Evolutionary conservation across 208 protist species (phyloP).

Genomic region (Leishmania arabica): DNA sequence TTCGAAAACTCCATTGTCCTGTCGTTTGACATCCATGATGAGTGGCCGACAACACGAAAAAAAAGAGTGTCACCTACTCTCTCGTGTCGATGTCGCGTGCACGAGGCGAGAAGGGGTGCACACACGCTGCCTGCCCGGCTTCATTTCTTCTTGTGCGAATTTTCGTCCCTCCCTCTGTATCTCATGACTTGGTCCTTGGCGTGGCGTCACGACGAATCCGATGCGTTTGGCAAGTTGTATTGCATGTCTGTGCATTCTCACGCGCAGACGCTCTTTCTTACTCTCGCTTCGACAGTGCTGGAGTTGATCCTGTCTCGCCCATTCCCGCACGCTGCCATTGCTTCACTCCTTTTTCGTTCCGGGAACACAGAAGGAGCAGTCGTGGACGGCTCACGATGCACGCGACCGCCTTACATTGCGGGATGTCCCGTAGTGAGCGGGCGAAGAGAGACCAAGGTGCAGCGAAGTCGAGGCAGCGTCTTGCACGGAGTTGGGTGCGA

Average conservation of each 20-base stretch:
- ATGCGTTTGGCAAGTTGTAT: background rate
- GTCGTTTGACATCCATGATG: too few species aligned
- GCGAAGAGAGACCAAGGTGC: background rate
- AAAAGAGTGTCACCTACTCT: background rate
- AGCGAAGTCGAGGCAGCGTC: background rate
- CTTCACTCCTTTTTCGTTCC: background rate
- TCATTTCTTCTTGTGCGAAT: background rate
- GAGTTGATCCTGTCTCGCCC: background rate
- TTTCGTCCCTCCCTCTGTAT: too few species aligned
- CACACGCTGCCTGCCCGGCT: background rate
- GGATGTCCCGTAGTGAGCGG: background rate
- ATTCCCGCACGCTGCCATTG: background rate
- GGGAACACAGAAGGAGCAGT: background rate
- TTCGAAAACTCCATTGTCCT: background rate
- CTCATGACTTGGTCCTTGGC: too few species aligned
- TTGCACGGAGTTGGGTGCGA: background rate
- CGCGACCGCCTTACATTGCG: background rate
- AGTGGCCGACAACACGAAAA: background rate
- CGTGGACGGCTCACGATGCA: background rate
- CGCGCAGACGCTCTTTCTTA: background rate
- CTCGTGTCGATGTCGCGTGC: background rate
- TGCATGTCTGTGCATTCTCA: background rate
- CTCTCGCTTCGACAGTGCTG: slow-evolving; percentile 1
- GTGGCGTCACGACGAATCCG: too few species aligned
- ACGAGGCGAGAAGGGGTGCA: background rate